Evolutionary conservation across 768 basidiomycete genomes (phyloP), one percentile per base, ranked within the genome.

Genomic region (Russula foetens): DNA sequence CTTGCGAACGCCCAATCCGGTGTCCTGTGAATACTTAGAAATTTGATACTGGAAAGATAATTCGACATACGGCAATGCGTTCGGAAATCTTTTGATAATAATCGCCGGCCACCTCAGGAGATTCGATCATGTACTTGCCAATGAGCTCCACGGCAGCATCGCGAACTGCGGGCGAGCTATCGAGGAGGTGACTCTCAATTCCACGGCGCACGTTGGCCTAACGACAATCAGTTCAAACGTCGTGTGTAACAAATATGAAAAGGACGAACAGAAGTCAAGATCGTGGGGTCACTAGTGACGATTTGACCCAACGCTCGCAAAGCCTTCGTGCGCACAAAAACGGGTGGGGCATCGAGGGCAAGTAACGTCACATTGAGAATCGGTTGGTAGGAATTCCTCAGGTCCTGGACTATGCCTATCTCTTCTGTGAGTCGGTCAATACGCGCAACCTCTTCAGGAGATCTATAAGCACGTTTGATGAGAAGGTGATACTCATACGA

Each of bases 111-210:
- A 98, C 85, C 57, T 86, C 85, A 0, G 92, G 91, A 0, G 87
- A 85, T 62, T 92, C 88, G 38, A 94, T 83, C 77, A 98, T 86
- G 68, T 98, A 96, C 74, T 93, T 96, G n/a, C 97, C 97, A 59
- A 98, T 91, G 59, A 99, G 76, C 69, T 98, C 97, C 15, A 99
- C 91, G 6, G 96, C 94, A 5, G 94, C 93, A 70, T 99, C 97
- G 12, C 97, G 89, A 7, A 99, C 97, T 19, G 90, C 89, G 0
- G 97, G 88, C 0, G 97, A 98, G 64, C 81, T 88, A 67, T 99
- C 97, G 2, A 90, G 76, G 15, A 99, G 80, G 69, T 97, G 92
- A 38, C 84, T 85, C 72, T 98, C 93, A 64, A 99, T 92, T 2
- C 90, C 85, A 49, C 82, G 79, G 35, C 92, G 85, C 39, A 98